A percentile compares a stretch with the other conserved stretches of the same genome.
These are phyloP conservation scores for Aaosphaeria pasadenensis DNA, from an alignment of 2,329 filamentous ascomycete genomes.

Conservation along the genomic window DNA sequence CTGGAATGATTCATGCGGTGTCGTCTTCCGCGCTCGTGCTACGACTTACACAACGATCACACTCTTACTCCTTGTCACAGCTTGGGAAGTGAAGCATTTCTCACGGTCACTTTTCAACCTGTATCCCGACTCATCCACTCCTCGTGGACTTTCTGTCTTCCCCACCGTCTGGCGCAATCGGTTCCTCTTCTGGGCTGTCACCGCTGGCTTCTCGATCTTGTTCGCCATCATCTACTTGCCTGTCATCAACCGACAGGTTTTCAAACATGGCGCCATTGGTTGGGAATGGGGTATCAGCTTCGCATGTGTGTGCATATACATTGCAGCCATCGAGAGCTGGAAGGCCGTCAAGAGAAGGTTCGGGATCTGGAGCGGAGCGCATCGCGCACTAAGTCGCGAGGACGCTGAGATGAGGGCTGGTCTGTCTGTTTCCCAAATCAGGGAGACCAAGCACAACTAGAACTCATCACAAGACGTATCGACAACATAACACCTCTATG, in stretches of 20 bases:
- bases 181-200: slow-evolving; percentile 45
- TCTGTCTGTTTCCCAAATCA: slow-evolving; percentile 2
- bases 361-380: slow-evolving; percentile 32
- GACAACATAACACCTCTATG: too few relatives aligned
- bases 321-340: slow-evolving; percentile 43
- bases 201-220: slow-evolving; percentile 39
- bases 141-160: slow-evolving; percentile 33
- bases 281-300: slow-evolving; percentile 49
- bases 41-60: slow-evolving; percentile 47
- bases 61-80: slow-evolving; percentile 44
- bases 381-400: slow-evolving; percentile 26
- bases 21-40: slow-evolving; percentile 44
- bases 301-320: slow-evolving; percentile 39
- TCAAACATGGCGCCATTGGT: slow-evolving; percentile 42
- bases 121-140: slow-evolving; percentile 31
- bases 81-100: slow-evolving; percentile 49
- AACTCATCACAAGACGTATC: too few relatives aligned
- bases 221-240: slow-evolving; percentile 48
- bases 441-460: neutral
- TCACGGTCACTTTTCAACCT: slow-evolving; percentile 45
- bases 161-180: slow-evolving; percentile 40
- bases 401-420: slow-evolving; percentile 37
- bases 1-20: slow-evolving; percentile 41
- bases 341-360: slow-evolving; percentile 43
- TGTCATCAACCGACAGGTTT: slow-evolving; percentile 44